These are phyloP conservation scores for Cryphonectria carpinicola DNA, from an alignment of 2,329 filamentous ascomycete species.

Conservation along the genomic window DNA sequence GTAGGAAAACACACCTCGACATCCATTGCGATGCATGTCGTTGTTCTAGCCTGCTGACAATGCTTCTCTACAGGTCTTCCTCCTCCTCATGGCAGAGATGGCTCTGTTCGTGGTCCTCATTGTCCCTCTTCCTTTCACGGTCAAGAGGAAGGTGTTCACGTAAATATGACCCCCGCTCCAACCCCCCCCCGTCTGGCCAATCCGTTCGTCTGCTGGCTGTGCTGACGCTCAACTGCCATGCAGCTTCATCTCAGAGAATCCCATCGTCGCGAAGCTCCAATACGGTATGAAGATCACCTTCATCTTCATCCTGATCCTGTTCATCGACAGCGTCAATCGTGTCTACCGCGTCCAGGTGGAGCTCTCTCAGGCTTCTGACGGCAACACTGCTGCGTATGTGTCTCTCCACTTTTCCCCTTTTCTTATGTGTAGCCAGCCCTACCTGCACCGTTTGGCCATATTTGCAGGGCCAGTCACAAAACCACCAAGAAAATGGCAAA, in stretches of 20 bases:
- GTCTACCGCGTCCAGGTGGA: conserved; percentile 97
- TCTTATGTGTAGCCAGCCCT: background rate
- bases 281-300: conserved; percentile 99
- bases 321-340: conserved; percentile 92
- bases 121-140: conserved; percentile 84
- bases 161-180: conserved; percentile 40
- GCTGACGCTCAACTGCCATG: background rate
- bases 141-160: conserved; percentile 84
- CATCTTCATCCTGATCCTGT: conserved; percentile 97
- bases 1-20: conserved; percentile 40
- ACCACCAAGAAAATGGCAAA: background rate
- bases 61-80: conserved; percentile 67
- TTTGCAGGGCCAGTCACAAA: conserved; percentile 6
- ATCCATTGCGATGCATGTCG: conserved; percentile 1
- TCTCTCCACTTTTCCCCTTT: conserved; percentile 1
- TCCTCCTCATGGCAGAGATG: conserved; percentile 84
- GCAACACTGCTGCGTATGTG: conserved; percentile 55
- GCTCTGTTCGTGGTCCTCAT: conserved; percentile 77
- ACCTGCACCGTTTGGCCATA: background rate
- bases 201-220: conserved; percentile 2
- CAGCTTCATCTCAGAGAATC: conserved; percentile 92
- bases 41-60: conserved; percentile 33
- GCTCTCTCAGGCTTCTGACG: conserved; percentile 72
- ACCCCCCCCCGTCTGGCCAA: background rate
- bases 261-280: conserved; percentile 84